Evolutionary conservation across 2,329 filamentous ascomycete species (phyloP).

Genomic region (Colletotrichum gloeosporioides): DNA sequence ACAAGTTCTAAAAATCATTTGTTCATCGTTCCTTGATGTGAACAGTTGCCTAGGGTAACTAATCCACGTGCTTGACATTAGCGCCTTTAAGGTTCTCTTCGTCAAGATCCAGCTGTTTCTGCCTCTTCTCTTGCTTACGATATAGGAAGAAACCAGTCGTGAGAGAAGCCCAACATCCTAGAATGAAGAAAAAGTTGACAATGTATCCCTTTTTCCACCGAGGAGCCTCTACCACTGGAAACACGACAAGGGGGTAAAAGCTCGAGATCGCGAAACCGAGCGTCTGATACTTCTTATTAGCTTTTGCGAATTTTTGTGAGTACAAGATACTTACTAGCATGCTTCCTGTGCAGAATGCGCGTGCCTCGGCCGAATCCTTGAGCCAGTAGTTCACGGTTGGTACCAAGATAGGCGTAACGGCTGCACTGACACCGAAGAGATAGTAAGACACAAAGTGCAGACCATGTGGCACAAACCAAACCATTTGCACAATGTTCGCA

Average conservation of each 20-base stretch:
- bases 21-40: neutral
- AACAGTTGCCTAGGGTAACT: neutral
- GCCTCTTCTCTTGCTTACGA: conserved; percentile 5
- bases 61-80: conserved; percentile 8
- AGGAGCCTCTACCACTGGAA: conserved; percentile 25
- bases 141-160: conserved; percentile 16
- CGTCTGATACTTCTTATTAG: neutral
- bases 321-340: conserved; percentile 18
- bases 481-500: conserved; percentile 23
- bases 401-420: conserved; percentile 27
- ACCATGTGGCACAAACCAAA: conserved; percentile 23
- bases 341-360: conserved; percentile 26
- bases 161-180: conserved; percentile 16
- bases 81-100: conserved; percentile 9
- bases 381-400: conserved; percentile 29
- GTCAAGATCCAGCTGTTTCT: neutral
- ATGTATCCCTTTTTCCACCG: conserved; percentile 27
- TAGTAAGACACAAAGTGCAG: conserved; percentile 26
- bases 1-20: neutral
- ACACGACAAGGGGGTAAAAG: conserved; percentile 24
- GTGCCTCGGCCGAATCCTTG: conserved; percentile 27
- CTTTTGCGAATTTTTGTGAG: neutral
- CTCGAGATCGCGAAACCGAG: conserved; percentile 25
- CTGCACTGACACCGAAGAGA: conserved; percentile 26
- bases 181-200: conserved; percentile 25